Evolutionary conservation across 2,329 filamentous ascomycete genomes (phyloP), one percentile per base, ranked within the genome.

Genomic region (Ceratocystis huliohia): DNA sequence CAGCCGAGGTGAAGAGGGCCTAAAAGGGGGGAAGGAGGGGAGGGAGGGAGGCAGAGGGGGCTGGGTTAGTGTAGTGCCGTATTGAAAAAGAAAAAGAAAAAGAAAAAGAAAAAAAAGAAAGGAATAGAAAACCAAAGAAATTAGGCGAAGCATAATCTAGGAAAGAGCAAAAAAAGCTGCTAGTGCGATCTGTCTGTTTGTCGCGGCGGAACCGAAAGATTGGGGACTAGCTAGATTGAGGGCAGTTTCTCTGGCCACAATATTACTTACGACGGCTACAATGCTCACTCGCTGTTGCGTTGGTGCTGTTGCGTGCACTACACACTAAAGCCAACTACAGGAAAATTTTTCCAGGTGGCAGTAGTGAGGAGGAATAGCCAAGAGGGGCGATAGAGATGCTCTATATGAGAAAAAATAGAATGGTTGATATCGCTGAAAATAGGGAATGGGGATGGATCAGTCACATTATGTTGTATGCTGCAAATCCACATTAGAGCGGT

Each of bases 321-420:
- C 37, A 41, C 37, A 15, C 10, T 41, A 41, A 15, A 41, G 10
- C 37, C 10, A 41, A 41, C 10, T 13, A 53, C 22, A 3, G 8
- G 33, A 45, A 44, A 62, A 62, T 15, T 45, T 45, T 44, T 33
- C 59, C 28, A 30, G 22, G 22, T 25, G 41, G 41, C 8, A 48
- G 13, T 3, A 30, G 41, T 6, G 20, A 13, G 37, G 48, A 22
- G 15, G 48, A 22, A 10, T 20, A 50, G 63, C 13, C 63, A 30
- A 63, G 37, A 25, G 20, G 61, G 61, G 46, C 44, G 61, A 41
- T 8, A 22, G 17, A 63, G 20, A 53, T 28, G 20, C 45, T 66
- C 45, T 41, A 15, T 41, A 15, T 13, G 65, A 41, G 63, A 22
- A 28, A 66, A 66, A 30, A 53, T 46, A 65, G 64, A 33, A 20